Percentiles rank a stretch among this genome's conserved stretches.
phyloP scores from a whole-genome alignment of 2,329 filamentous ascomycete genomes.

The Botrytis medusae region DNA sequence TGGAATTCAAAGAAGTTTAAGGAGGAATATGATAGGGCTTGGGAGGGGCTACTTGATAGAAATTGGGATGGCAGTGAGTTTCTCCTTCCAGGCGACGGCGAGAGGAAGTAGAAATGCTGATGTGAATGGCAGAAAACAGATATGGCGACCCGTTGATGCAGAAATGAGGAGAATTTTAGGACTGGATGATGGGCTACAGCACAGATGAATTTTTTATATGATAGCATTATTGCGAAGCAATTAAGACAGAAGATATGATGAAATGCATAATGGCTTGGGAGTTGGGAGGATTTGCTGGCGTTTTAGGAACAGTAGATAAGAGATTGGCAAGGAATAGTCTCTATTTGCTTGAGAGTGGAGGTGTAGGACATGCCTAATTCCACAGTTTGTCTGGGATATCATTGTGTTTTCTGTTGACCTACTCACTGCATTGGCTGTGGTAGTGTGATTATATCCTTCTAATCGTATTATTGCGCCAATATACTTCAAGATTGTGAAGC shows the following conservation, averaged over 20 bases:
- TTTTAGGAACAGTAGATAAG: neutral
- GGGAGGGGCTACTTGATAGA: slow-evolving; percentile 51
- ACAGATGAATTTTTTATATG: neutral
- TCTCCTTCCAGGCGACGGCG: neutral
- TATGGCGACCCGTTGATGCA: slow-evolving; percentile 16
- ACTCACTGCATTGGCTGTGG: neutral
- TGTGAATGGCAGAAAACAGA: slow-evolving; percentile 11
- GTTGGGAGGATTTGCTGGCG: neutral
- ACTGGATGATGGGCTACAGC: neutral
- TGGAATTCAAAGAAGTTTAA: slow-evolving; percentile 58
- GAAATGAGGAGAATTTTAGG: neutral
- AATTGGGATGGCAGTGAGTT: slow-evolving; percentile 49
- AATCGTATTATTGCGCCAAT: neutral
- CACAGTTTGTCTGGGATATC: neutral
- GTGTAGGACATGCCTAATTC: neutral
- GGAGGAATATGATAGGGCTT: slow-evolving; percentile 53
- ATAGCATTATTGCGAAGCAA: neutral
- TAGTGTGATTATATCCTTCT: neutral
- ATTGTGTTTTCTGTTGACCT: neutral
- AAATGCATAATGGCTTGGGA: slow-evolving; percentile 15
- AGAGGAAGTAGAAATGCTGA: neutral
- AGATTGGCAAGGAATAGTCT: neutral
- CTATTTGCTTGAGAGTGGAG: neutral
- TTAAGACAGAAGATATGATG: neutral
- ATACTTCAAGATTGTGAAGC: neutral